These are phyloP conservation scores for Neoarthrinium moseri DNA, from an alignment of 2,329 filamentous ascomycete genomes.

Conservation along the genomic window DNA sequence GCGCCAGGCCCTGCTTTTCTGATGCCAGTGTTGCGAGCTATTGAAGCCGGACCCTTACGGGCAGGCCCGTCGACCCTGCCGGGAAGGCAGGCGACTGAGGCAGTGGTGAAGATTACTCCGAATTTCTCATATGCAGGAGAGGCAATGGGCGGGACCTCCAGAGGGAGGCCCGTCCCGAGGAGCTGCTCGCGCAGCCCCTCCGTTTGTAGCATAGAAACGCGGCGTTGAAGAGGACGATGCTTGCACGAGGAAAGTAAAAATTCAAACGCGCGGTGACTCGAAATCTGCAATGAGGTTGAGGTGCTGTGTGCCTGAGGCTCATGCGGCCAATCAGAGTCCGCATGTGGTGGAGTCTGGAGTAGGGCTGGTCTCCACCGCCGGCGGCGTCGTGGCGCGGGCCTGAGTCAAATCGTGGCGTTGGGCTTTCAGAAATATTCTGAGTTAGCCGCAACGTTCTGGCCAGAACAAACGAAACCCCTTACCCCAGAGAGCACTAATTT, in stretches of 20 bases:
- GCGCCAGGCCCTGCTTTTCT: slow-evolving; percentile 73
- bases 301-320: no score
- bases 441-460: no score
- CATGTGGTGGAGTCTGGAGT: not conserved
- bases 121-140: slow-evolving; percentile 89
- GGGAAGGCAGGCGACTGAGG: slow-evolving; percentile 42
- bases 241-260: slow-evolving; percentile 47
- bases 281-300: slow-evolving; percentile 4
- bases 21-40: slow-evolving; percentile 82
- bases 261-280: slow-evolving; percentile 6
- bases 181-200: slow-evolving; percentile 46
- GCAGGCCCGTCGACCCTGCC: slow-evolving; percentile 57
- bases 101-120: slow-evolving; percentile 85
- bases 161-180: slow-evolving; percentile 27
- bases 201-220: slow-evolving; percentile 93
- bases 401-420: not conserved
- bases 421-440: no score
- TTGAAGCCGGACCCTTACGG: slow-evolving; percentile 85
- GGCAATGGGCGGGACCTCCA: slow-evolving; percentile 12
- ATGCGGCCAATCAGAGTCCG: slow-evolving; percentile 4
- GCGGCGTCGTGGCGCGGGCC: not conserved
- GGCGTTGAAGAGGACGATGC: slow-evolving; percentile 86
- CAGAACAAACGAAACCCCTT: no score
- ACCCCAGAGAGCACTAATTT: no score
- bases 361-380: not conserved